A percentile compares a stretch with the other conserved stretches of the same genome.
phyloP scores from a whole-genome alignment of 768 basidiomycete genomes.

The Plicaturopsis crispa region DNA sequence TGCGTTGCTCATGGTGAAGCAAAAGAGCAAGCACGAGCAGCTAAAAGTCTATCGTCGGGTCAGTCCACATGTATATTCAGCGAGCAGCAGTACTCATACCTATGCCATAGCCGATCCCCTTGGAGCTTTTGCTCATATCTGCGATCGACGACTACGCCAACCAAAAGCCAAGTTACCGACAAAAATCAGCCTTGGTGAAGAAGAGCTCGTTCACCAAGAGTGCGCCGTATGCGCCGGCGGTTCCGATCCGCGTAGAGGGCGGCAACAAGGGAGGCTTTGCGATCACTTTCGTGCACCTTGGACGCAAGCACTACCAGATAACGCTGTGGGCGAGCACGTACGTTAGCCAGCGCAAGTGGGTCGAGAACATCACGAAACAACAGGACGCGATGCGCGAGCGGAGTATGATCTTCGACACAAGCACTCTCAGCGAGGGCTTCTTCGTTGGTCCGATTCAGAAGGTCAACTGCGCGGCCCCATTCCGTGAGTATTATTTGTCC shows the following conservation, averaged over 20 bases:
- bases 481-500: slow-evolving; percentile 50
- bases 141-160: slow-evolving; percentile 57
- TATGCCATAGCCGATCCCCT: slow-evolving; percentile 75
- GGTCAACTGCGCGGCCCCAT: slow-evolving; percentile 57
- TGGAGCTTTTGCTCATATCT: slow-evolving; percentile 83
- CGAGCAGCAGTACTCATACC: slow-evolving; percentile 3
- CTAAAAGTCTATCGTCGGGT: slow-evolving; percentile 92
- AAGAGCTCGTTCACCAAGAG: slow-evolving; percentile 34
- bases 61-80: slow-evolving; percentile 18
- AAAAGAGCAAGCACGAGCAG: slow-evolving; percentile 89
- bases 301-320: slow-evolving; percentile 86
- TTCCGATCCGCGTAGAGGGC: slow-evolving; percentile 45
- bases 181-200: slow-evolving; percentile 39
- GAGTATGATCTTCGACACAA: slow-evolving; percentile 81
- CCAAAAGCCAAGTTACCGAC: slow-evolving; percentile 23
- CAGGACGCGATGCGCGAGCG: slow-evolving; percentile 80
- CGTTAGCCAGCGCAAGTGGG: slow-evolving; percentile 86
- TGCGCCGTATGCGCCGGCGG: slow-evolving; percentile 35
- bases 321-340: slow-evolving; percentile 88
- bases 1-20: slow-evolving; percentile 88
- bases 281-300: slow-evolving; percentile 91
- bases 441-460: slow-evolving; percentile 75
- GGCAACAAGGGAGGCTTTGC: slow-evolving; percentile 80
- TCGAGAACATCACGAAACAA: slow-evolving; percentile 86
- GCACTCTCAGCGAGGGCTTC: slow-evolving; percentile 80